Percentiles rank a stretch among this genome's conserved stretches.
Evolutionary conservation across 108 stramenopile species (phyloP).

Genomic region (Skeletonema costatum): DNA sequence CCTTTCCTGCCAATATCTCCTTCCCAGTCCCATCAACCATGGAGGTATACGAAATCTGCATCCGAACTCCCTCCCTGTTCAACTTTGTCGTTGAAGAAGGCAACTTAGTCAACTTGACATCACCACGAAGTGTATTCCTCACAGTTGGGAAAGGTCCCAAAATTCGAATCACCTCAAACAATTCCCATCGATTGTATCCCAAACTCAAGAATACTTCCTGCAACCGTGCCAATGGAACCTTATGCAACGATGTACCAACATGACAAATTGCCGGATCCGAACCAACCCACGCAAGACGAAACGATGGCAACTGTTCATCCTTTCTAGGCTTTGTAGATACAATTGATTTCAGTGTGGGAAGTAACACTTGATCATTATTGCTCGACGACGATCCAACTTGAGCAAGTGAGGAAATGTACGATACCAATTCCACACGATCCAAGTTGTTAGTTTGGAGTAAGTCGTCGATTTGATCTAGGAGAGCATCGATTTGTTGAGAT

Average conservation of each 20-base stretch:
- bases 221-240: slow-evolving; percentile 85
- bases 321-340: slow-evolving; percentile 3
- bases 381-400: background rate
- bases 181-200: slow-evolving; percentile 54
- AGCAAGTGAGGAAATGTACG: slow-evolving; percentile 22
- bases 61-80: slow-evolving; percentile 15
- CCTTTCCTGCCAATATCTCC: slow-evolving; percentile 71
- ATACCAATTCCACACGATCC: slow-evolving; percentile 17
- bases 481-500: slow-evolving; percentile 11
- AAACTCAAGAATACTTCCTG: slow-evolving; percentile 79
- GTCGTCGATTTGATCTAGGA: slow-evolving; percentile 24
- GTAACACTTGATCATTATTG: slow-evolving; percentile 16
- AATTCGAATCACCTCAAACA: slow-evolving; percentile 86
- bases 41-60: slow-evolving; percentile 56
- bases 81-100: background rate
- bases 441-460: slow-evolving; percentile 34
- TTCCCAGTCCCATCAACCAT: slow-evolving; percentile 91
- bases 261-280: slow-evolving; percentile 76
- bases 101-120: slow-evolving; percentile 27
- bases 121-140: slow-evolving; percentile 73
- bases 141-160: slow-evolving; percentile 91
- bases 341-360: slow-evolving; percentile 18
- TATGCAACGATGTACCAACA: slow-evolving; percentile 85
- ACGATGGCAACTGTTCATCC: slow-evolving; percentile 26
- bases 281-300: slow-evolving; percentile 83